These are phyloP conservation scores for Alternaria gansuensis DNA, from an alignment of 2,329 filamentous ascomycete genomes.

Conservation along the genomic window DNA sequence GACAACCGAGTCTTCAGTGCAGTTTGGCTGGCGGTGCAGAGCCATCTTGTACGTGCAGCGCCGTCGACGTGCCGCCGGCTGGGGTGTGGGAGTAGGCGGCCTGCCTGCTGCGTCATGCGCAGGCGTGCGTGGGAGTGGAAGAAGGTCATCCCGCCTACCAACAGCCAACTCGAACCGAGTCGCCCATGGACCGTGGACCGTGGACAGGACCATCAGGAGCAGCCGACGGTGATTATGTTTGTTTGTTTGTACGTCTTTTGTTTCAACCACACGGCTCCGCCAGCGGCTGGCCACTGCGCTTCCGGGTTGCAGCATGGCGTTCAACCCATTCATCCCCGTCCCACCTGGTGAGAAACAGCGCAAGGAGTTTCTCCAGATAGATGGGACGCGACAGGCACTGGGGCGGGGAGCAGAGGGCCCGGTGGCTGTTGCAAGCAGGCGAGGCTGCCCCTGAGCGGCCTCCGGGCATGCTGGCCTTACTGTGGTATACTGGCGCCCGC, in stretches of 20 bases:
- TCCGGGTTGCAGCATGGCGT: conserved; percentile 14
- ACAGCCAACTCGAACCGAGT: conserved; percentile 7
- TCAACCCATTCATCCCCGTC: conserved; percentile 10
- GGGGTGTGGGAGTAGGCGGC: conserved; percentile 2
- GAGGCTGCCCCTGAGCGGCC: neutral
- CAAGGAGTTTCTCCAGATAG: conserved; percentile 15
- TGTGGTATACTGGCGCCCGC: conserved; percentile 2
- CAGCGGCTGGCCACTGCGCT: conserved; percentile 21
- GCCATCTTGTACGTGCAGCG: conserved; percentile 11
- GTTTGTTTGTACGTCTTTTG: conserved; percentile 28
- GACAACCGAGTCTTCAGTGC: conserved; percentile 14
- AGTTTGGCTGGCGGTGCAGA: conserved; percentile 23
- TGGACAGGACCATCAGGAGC: conserved; percentile 7
- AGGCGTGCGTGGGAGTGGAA: neutral
- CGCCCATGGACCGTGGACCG: neutral
- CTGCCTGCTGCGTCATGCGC: conserved; percentile 19
- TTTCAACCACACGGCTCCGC: conserved; percentile 23
- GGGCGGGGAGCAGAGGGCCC: conserved; percentile 1
- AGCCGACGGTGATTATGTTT: conserved; percentile 13
- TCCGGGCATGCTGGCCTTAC: neutral
- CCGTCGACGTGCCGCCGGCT: conserved; percentile 16
- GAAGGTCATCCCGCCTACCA: conserved; percentile 17
- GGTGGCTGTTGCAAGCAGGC: conserved; percentile 18
- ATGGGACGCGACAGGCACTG: conserved; percentile 6
- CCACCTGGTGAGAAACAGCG: conserved; percentile 19